These are phyloP conservation scores for Raphanus raphanistrum DNA, from an alignment of 345 rosid genomes.

Conservation along the genomic window DNA sequence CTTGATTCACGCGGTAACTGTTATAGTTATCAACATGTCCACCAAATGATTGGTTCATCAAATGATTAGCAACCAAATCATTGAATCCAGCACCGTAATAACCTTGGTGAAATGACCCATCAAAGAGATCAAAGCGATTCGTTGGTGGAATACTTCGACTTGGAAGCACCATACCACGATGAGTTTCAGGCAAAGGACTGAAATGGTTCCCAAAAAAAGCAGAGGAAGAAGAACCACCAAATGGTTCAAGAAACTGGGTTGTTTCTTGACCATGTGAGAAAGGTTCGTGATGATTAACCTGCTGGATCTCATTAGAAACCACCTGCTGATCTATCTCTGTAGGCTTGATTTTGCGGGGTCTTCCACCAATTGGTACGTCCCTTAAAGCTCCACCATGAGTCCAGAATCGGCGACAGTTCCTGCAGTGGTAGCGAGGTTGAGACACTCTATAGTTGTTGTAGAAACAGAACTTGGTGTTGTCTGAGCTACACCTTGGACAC, in stretches of 20 bases:
- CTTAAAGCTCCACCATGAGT: constrained; percentile 36
- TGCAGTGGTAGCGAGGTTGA: constrained; percentile 34
- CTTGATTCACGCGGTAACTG: background rate
- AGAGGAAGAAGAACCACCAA: constrained; percentile 4
- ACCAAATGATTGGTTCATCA: constrained; percentile 16
- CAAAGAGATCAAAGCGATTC: background rate
- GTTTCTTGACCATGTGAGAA: constrained; percentile 15
- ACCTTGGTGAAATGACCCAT: background rate
- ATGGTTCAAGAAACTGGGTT: constrained; percentile 1
- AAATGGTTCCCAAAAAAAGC: background rate
- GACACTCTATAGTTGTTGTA: constrained; percentile 30
- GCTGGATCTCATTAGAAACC: constrained; percentile 1
- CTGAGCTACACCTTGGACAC: constrained; percentile 33
- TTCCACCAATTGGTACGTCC: constrained; percentile 34
- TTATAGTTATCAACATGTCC: background rate
- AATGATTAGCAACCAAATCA: constrained; percentile 17
- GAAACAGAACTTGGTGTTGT: constrained; percentile 31
- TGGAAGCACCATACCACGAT: constrained; percentile 8
- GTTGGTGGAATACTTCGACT: background rate
- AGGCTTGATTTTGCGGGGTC: constrained; percentile 10
- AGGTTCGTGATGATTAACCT: background rate
- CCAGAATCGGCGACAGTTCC: constrained; percentile 33
- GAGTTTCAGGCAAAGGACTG: background rate
- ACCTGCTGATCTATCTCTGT: background rate
- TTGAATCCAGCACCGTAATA: constrained; percentile 8